A percentile compares a stretch with the other conserved stretches of the same genome.
These are phyloP conservation scores for Diplodia seriata DNA, from an alignment of 2,329 filamentous ascomycete genomes.

Conservation along the genomic window DNA sequence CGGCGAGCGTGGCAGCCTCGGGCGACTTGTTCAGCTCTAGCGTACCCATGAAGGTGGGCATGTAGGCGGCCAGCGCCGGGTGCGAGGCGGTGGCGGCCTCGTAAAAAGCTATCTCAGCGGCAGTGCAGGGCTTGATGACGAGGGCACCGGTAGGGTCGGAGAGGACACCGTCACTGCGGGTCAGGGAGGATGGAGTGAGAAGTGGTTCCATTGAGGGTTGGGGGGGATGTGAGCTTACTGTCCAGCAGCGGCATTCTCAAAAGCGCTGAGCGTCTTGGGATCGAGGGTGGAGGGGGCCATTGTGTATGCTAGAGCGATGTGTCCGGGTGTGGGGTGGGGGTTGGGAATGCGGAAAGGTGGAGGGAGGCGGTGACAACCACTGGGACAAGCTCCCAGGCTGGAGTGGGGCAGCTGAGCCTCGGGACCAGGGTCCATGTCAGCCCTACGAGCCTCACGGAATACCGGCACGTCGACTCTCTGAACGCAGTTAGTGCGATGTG, in stretches of 20 bases:
- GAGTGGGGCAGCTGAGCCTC: background rate
- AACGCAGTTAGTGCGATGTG: constrained; percentile 22
- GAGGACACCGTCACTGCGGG: constrained; percentile 81
- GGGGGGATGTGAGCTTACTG: constrained; percentile 65
- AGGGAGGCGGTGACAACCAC: background rate
- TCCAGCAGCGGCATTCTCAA: constrained; percentile 79
- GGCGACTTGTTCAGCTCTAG: constrained; percentile 68
- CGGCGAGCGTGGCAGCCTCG: constrained; percentile 34
- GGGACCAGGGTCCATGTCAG: constrained; percentile 1
- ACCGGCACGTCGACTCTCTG: constrained; percentile 27
- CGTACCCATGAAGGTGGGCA: constrained; percentile 85
- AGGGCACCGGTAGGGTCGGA: constrained; percentile 82
- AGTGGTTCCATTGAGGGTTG: background rate
- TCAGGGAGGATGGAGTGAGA: constrained; percentile 8
- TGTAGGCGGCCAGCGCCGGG: constrained; percentile 76
- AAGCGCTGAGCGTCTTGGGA: constrained; percentile 69
- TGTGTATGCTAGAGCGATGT: background rate
- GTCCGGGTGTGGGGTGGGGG: background rate
- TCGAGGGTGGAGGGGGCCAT: constrained; percentile 49
- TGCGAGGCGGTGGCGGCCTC: constrained; percentile 71
- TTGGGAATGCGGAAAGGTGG: background rate
- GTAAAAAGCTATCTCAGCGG: constrained; percentile 88
- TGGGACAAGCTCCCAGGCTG: background rate
- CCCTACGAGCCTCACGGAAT: constrained; percentile 30
- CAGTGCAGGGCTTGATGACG: constrained; percentile 92